phyloP scores from a whole-genome alignment of 2,329 filamentous ascomycete genomes.

The Phaeosphaeria sp. region DNA sequence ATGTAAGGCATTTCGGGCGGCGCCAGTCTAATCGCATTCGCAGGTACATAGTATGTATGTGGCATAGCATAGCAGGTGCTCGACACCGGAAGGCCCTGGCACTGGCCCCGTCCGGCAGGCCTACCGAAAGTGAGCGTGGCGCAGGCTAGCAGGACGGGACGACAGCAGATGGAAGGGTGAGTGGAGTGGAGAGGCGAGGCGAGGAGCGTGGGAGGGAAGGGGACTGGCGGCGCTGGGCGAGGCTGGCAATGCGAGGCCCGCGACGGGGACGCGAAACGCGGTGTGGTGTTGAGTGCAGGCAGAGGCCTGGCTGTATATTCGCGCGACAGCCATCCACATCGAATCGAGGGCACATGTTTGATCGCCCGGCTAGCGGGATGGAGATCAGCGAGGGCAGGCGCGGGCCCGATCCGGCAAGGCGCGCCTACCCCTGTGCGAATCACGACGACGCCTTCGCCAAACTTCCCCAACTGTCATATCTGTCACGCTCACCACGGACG shows the following conservation, averaged over 20 bases:
- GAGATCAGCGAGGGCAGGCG: constrained; percentile 27
- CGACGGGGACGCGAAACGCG: background rate
- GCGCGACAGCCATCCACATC: background rate
- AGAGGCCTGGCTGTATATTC: background rate
- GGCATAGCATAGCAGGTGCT: too few species aligned
- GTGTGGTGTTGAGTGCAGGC: background rate
- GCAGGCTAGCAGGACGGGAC: background rate
- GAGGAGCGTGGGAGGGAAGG: background rate
- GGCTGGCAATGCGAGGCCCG: background rate
- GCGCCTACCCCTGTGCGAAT: constrained; percentile 42
- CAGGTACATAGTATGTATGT: background rate
- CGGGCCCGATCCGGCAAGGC: constrained; percentile 25
- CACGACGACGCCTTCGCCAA: constrained; percentile 28
- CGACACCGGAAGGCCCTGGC: background rate
- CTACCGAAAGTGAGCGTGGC: constrained; percentile 16
- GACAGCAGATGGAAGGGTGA: background rate
- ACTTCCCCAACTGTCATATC: constrained; percentile 33
- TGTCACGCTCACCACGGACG: constrained; percentile 4
- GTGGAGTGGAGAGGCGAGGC: constrained; percentile 5
- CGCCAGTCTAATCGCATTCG: too few species aligned
- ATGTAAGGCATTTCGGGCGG: constrained; percentile 2
- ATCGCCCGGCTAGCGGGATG: constrained; percentile 41
- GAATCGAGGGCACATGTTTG: too few species aligned
- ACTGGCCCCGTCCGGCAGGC: constrained; percentile 17
- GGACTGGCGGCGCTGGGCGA: too few species aligned